Percentiles rank a stretch among this genome's conserved stretches.
These are phyloP conservation scores for Calcarisporium arbuscula DNA, from an alignment of 2,329 filamentous ascomycete genomes.

Conservation along the genomic window DNA sequence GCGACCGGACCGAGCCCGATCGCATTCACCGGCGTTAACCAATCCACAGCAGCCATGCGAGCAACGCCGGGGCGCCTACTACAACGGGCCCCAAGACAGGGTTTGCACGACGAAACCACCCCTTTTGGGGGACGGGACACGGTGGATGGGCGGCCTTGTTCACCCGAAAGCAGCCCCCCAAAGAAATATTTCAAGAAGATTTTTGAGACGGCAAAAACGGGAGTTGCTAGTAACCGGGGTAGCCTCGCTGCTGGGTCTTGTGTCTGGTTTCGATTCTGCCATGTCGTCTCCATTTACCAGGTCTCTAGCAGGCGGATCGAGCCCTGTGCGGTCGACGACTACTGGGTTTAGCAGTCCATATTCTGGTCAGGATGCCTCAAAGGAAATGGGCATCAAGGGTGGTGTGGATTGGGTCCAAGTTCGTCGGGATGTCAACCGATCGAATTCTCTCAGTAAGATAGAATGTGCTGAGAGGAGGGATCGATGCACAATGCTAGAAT, in stretches of 20 bases:
- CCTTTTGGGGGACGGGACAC: constrained; percentile 61
- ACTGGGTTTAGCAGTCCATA: constrained; percentile 27
- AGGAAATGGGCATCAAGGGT: constrained; percentile 62
- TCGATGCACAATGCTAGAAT: constrained; percentile 89
- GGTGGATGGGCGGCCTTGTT: constrained; percentile 76
- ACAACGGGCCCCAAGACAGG: no score
- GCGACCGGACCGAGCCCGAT: constrained; percentile 56
- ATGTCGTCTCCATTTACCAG: constrained; percentile 37
- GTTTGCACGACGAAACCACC: constrained; percentile 59
- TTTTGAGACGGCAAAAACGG: constrained; percentile 87
- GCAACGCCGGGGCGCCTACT: no score
- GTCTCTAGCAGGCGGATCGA: constrained; percentile 30
- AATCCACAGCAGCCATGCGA: constrained; percentile 84
- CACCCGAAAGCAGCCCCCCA: constrained; percentile 74
- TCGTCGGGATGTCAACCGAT: constrained; percentile 88
- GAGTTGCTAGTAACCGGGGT: constrained; percentile 80
- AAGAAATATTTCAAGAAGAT: constrained; percentile 94
- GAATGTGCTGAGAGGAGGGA: constrained; percentile 81
- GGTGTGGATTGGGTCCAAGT: constrained; percentile 94
- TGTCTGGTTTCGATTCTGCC: constrained; percentile 36
- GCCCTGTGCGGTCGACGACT: constrained; percentile 39
- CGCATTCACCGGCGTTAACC: constrained; percentile 72
- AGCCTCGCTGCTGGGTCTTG: constrained; percentile 61
- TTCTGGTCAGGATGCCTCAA: constrained; percentile 45
- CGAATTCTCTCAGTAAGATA: constrained; percentile 85